phyloP scores from a whole-genome alignment of 371 early-diverging fungal genomes.

The Thermomucor indicae-seudaticae region DNA sequence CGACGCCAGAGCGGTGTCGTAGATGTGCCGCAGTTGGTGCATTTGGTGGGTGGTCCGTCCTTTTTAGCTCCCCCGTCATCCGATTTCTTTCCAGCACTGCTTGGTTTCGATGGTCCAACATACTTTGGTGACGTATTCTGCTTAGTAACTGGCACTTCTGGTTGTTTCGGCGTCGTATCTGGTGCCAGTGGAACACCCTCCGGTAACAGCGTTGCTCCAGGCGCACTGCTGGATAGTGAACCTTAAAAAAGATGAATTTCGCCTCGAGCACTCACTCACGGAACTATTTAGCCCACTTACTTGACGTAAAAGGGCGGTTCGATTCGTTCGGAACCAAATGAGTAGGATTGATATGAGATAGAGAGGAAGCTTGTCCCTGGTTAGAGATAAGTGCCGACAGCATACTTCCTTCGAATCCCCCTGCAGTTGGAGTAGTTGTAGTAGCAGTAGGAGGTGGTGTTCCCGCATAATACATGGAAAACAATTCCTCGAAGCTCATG shows the following conservation, averaged over 20 bases:
- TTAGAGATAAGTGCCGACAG: slow-evolving; percentile 5
- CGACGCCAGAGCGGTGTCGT: slow-evolving; percentile 97
- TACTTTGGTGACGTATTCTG: slow-evolving; percentile 7
- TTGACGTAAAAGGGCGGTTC: too few relatives aligned
- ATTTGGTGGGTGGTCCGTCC: slow-evolving; percentile 39
- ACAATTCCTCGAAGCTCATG: slow-evolving; percentile 20
- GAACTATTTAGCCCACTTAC: too few relatives aligned
- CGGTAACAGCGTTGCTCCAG: not conserved
- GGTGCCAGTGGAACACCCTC: not conserved
- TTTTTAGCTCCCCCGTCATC: slow-evolving; percentile 21
- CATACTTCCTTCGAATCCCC: slow-evolving; percentile 1
- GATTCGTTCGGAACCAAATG: slow-evolving; percentile 19
- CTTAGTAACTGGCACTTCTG: too few relatives aligned
- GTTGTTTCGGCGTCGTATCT: slow-evolving; percentile 1
- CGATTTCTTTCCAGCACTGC: slow-evolving; percentile 6
- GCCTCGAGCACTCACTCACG: too few relatives aligned
- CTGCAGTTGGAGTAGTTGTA: not conserved
- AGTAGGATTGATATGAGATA: slow-evolving; percentile 31
- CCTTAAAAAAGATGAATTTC: not conserved
- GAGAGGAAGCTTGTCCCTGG: slow-evolving; percentile 9
- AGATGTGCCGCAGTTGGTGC: slow-evolving; percentile 89
- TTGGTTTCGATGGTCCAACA: slow-evolving; percentile 1
- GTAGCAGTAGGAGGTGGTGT: not conserved
- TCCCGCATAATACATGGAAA: slow-evolving; percentile 10
- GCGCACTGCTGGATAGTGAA: not conserved